Conservation (phyloP, 2,329 filamentous ascomycete genomes). For the Lizonia empirigonia region DNA sequence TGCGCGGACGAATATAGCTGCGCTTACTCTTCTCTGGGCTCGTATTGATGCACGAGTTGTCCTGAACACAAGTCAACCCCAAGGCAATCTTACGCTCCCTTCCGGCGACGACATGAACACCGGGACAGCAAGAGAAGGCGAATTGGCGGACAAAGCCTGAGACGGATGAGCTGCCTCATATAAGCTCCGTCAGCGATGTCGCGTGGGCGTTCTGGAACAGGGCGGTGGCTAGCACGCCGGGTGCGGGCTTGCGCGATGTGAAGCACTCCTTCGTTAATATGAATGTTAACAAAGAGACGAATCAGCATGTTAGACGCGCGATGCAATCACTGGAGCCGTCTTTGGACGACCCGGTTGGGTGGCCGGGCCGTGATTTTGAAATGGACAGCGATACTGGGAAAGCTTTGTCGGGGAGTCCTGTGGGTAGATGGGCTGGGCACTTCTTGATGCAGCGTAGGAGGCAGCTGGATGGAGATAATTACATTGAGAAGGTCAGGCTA, state of each 20-base stretch:
- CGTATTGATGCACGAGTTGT: background rate
- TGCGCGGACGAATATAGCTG: too few relatives aligned
- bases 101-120: too few relatives aligned
- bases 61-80: background rate
- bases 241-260: conserved; percentile 17
- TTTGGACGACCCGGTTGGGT: conserved; percentile 4
- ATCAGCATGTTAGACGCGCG: conserved; percentile 16
- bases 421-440: conserved; percentile 23
- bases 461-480: conserved; percentile 17
- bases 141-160: background rate
- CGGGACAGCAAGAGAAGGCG: background rate
- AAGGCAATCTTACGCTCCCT: background rate
- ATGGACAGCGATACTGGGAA: conserved; percentile 21
- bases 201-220: conserved; percentile 17
- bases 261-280: conserved; percentile 22
- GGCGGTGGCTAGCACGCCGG: background rate
- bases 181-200: background rate
- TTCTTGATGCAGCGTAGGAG: conserved; percentile 24
- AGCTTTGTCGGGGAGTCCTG: conserved; percentile 27
- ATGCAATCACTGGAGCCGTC: background rate
- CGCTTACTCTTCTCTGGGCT: background rate
- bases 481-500: conserved; percentile 18
- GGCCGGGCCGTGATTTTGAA: conserved; percentile 25
- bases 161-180: background rate
- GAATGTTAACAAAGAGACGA: conserved; percentile 21